A percentile compares a stretch with the other conserved stretches of the same genome.
These are phyloP conservation scores for Candolleomyces eurysporus DNA, from an alignment of 768 basidiomycete species.

Conservation along the genomic window DNA sequence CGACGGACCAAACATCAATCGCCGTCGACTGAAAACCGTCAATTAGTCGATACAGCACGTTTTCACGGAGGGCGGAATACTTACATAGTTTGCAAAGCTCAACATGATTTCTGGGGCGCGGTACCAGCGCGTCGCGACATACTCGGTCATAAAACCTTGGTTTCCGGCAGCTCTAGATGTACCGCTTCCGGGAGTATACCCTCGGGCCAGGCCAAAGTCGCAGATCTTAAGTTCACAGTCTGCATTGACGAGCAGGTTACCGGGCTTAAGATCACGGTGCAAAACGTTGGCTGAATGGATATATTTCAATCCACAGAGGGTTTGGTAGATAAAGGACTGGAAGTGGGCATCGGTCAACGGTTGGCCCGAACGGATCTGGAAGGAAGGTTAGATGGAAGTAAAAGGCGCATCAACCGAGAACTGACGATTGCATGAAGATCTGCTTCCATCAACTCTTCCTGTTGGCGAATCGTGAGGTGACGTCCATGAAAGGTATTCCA, in stretches of 20 bases:
- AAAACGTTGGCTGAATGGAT: conserved; percentile 98
- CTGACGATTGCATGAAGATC: conserved; percentile 97
- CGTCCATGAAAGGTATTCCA: neutral
- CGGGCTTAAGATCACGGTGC: conserved; percentile 93
- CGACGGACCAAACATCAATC: conserved; percentile 96
- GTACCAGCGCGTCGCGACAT: conserved; percentile 99
- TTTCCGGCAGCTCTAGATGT: conserved; percentile 71
- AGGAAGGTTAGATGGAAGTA: neutral
- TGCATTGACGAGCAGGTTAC: conserved; percentile 94
- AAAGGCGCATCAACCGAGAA: neutral
- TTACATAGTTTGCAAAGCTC: conserved; percentile 90
- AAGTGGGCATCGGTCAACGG: conserved; percentile 89
- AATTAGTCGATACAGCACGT: conserved; percentile 8
- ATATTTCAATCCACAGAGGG: conserved; percentile 96
- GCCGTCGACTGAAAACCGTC: conserved; percentile 61
- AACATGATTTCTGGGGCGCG: conserved; percentile 99
- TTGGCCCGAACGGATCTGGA: conserved; percentile 80
- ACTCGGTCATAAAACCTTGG: conserved; percentile 99
- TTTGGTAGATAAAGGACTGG: conserved; percentile 97
- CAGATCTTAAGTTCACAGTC: conserved; percentile 99
- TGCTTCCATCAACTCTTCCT: conserved; percentile 99
- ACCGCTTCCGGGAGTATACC: conserved; percentile 84
- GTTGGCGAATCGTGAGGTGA: conserved; percentile 1
- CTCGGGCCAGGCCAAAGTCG: conserved; percentile 95
- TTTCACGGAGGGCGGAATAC: conserved; percentile 24